Evolutionary conservation across 306 rosid genomes (phyloP).

Genomic region (Rosa chinensis): DNA sequence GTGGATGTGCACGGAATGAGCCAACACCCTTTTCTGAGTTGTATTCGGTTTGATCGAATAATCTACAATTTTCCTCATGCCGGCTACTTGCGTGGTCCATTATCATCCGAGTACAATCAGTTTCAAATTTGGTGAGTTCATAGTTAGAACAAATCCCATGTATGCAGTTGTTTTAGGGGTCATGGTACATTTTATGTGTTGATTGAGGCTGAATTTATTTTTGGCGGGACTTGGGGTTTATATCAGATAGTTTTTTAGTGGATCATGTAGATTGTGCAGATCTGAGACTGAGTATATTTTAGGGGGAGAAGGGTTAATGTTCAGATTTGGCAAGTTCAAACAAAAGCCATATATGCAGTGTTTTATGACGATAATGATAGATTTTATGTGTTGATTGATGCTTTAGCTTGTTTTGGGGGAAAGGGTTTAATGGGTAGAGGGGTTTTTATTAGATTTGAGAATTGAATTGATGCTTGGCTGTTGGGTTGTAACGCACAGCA

Average conservation of each 20-base stretch:
- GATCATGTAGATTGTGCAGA: too few relatives aligned
- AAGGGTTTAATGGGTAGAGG: too few relatives aligned
- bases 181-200: not conserved
- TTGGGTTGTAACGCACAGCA: not conserved
- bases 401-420: too few relatives aligned
- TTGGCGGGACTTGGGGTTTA: not conserved
- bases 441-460: too few relatives aligned
- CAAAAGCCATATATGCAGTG: too few relatives aligned
- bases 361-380: not conserved
- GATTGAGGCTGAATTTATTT: not conserved
- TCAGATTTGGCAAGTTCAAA: too few relatives aligned
- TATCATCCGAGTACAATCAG: not conserved
- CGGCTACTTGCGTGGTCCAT: slow-evolving; percentile 14
- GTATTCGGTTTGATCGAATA: slow-evolving; percentile 10
- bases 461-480: not conserved
- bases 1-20: slow-evolving; percentile 8
- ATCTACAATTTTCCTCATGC: slow-evolving; percentile 33
- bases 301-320: too few relatives aligned
- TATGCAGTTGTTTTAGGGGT: not conserved
- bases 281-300: too few relatives aligned
- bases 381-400: not conserved
- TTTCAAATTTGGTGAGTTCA: slow-evolving; percentile 13
- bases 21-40: not conserved
- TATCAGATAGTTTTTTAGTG: not conserved
- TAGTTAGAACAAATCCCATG: not conserved